phyloP scores from a whole-genome alignment of 2,329 filamentous ascomycete species.

The Colletotrichum plurivorum region DNA sequence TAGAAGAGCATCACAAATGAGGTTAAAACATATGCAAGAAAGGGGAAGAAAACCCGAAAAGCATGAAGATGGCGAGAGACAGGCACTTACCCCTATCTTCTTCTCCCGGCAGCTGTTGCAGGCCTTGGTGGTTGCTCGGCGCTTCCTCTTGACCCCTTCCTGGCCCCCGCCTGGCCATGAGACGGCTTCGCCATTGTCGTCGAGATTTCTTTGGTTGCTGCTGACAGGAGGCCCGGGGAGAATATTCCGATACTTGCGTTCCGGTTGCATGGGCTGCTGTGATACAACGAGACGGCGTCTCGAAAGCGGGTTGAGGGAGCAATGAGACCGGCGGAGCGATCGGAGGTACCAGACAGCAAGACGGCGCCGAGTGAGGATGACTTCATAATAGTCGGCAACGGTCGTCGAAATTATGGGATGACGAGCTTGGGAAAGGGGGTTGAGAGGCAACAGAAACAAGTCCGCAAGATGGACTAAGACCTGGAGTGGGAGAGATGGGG shows the following conservation, averaged over 20 bases:
- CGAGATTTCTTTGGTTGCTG: not conserved
- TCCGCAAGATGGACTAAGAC: not conserved
- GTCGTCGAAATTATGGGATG: not conserved
- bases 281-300: conserved; percentile 13
- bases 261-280: conserved; percentile 34
- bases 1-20: not conserved
- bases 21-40: not conserved
- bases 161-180: not conserved
- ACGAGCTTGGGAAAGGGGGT: not conserved
- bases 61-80: not conserved
- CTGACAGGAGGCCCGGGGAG: conserved; percentile 22
- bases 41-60: no score
- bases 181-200: conserved; percentile 6
- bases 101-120: conserved; percentile 33
- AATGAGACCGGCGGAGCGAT: conserved; percentile 13
- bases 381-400: conserved; percentile 17
- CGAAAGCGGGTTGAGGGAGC: not conserved
- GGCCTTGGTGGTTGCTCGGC: conserved; percentile 13
- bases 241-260: conserved; percentile 36
- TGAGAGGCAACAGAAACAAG: not conserved
- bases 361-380: not conserved
- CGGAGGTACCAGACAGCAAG: not conserved
- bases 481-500: not conserved
- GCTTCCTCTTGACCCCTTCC: conserved; percentile 31
- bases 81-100: conserved; percentile 32